Evolutionary conservation across 2,329 filamentous ascomycete genomes (phyloP), one percentile per base, ranked within the genome.

Genomic region (Apiospora aurea): DNA sequence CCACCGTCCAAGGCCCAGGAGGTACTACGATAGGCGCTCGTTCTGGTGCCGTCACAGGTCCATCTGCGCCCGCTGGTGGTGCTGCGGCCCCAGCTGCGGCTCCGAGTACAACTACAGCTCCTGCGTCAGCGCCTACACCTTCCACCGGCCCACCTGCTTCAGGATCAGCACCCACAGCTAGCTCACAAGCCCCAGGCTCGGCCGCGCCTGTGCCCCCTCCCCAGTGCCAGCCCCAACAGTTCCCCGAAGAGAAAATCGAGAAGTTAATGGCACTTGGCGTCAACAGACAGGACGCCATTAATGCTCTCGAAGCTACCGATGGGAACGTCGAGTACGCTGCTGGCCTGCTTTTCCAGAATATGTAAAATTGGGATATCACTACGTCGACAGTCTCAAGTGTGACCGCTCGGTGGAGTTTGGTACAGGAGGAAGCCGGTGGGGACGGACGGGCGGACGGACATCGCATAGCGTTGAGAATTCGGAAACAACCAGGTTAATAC

Each of bases 291-390:
- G 89, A 94, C 76, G 96, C 95, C 0, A 87, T 96, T 70, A 90
- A 92, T 73, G 95, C 95, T 2, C 85, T 99, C 69, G 90, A 95
- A 78, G 94, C 94, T 43, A 93, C 94, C 21, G 91, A 91, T 26
- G 96, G 96, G 26, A 94, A 98, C 78, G 90, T 98, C 10, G 94
- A 98, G 74, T 90, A 92, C 75, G 96, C 96, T n/a, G 95, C 95
- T 67, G 91, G 92, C 68, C 87, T 97, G 74, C 88, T 98, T 70
- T 94, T 91, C 76, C 84, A 88, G 73, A 83, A 84, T 67, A 86
- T 79, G 74, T 70, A 69, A 57, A 41, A 11, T 38, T 13, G 21
- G 53, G 29, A 61, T 38, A 41, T 21, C 34, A 24, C n/a, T 64
- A 64, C 57, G 57, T 41, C n/a, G 44, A 16, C 24, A 38, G n/a